phyloP scores from a whole-genome alignment of 257 asterid species.

The Nicotiana attenuata region DNA sequence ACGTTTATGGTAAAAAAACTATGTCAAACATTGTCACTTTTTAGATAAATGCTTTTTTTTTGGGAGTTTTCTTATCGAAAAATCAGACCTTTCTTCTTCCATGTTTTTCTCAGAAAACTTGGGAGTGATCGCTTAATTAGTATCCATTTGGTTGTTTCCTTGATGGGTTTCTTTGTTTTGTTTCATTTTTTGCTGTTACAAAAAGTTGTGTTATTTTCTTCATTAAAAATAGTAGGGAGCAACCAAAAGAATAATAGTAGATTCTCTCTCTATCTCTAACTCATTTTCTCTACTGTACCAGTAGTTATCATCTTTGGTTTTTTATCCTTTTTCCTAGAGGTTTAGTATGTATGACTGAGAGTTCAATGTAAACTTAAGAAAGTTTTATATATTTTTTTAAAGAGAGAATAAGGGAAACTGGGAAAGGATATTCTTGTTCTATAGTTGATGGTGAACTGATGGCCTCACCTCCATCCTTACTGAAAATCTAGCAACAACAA shows the following conservation, averaged over 20 bases:
- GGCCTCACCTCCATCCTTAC: neutral
- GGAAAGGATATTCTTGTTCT: constrained; percentile 18
- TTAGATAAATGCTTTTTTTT: neutral
- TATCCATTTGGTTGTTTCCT: neutral
- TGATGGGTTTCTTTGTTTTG: neutral
- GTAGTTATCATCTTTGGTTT: neutral
- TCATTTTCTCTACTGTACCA: neutral
- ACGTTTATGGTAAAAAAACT: constrained; percentile 8
- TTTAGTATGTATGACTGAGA: neutral
- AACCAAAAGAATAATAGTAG: constrained; percentile 17
- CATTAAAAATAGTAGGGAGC: neutral
- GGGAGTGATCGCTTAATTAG: constrained; percentile 4
- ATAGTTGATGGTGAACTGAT: neutral
- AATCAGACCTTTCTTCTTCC: constrained; percentile 9
- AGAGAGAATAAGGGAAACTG: neutral
- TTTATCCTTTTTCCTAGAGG: neutral
- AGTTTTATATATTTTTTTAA: neutral
- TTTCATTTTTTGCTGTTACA: constrained; percentile 2
- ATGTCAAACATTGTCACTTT: neutral
- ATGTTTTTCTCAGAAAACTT: constrained; percentile 1
- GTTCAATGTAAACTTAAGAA: neutral
- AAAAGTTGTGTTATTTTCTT: constrained; percentile 13
- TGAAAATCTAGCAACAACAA: neutral
- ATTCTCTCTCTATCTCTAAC: constrained; percentile 11
- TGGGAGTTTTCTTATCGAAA: constrained; percentile 7